These are phyloP conservation scores for Excoecaria cochinchinensis DNA, from an alignment of 345 rosid genomes.

Conservation along the genomic window DNA sequence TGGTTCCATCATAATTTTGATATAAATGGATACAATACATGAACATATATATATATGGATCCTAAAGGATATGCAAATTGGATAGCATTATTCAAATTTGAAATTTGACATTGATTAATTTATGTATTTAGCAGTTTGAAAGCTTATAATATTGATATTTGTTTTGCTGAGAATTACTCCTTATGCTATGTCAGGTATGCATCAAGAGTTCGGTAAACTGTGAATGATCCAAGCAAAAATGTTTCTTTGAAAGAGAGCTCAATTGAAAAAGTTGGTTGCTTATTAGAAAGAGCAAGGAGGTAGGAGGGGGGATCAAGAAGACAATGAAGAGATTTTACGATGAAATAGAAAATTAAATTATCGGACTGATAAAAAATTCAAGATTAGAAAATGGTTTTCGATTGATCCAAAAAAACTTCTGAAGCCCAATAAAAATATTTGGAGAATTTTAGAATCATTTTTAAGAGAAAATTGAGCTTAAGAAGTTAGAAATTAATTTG, in stretches of 20 bases:
- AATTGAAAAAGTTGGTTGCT: conserved; percentile 75
- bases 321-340: too few relatives aligned
- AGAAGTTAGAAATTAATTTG: too few relatives aligned
- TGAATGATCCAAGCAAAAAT: conserved; percentile 90
- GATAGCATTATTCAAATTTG: not conserved
- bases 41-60: too few relatives aligned
- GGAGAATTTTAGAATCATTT: too few relatives aligned
- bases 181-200: conserved; percentile 56
- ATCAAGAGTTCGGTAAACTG: conserved; percentile 82
- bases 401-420: too few relatives aligned
- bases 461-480: too few relatives aligned
- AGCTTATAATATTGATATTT: conserved; percentile 5
- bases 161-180: not conserved
- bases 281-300: conserved; percentile 96
- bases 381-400: too few relatives aligned
- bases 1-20: not conserved
- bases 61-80: not conserved
- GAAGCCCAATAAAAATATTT: too few relatives aligned
- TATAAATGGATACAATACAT: not conserved
- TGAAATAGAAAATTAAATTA: too few relatives aligned
- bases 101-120: not conserved
- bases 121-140: not conserved
- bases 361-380: too few relatives aligned
- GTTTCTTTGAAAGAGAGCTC: conserved; percentile 75
- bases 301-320: conserved; percentile 71